phyloP scores from a whole-genome alignment of 495 filamentous ascomycete species.

The Hypomontagnella monticulosa region DNA sequence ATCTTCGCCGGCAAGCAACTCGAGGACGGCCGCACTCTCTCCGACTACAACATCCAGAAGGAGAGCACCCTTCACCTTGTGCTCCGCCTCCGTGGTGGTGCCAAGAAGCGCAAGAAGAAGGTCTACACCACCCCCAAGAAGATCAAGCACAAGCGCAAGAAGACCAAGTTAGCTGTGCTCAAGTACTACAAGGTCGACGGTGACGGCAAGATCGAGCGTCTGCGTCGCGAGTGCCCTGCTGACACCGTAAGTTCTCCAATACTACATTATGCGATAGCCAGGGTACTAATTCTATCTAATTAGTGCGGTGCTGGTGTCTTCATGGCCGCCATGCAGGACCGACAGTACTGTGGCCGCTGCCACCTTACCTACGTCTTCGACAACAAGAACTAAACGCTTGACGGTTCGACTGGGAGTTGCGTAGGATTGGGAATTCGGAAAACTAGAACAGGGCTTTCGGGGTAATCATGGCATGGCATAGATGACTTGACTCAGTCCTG shows the following conservation, averaged over 20 bases:
- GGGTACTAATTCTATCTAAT: constrained; percentile 37
- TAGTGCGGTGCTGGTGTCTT: constrained; percentile 99
- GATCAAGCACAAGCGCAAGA: constrained; percentile 99
- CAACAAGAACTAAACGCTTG: constrained; percentile 70
- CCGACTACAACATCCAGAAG: constrained; percentile 99
- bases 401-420: constrained; percentile 25
- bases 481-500: constrained; percentile 22
- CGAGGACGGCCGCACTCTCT: constrained; percentile 98
- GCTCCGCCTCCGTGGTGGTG: constrained; percentile 95
- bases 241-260: constrained; percentile 75
- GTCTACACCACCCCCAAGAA: constrained; percentile 99
- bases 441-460: constrained; percentile 33
- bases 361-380: constrained; percentile 99
- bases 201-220: constrained; percentile 99
- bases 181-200: constrained; percentile 99
- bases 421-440: constrained; percentile 44
- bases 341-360: constrained; percentile 99
- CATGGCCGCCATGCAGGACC: constrained; percentile 99
- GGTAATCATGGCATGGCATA: constrained; percentile 36
- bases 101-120: constrained; percentile 99
- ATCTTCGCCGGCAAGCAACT: constrained; percentile 99
- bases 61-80: constrained; percentile 99
- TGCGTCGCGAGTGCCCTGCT: constrained; percentile 94
- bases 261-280: neutral
- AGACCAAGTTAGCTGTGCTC: constrained; percentile 98